These are phyloP conservation scores for Senna siamea DNA, from an alignment of 306 rosid genomes.

Conservation along the genomic window DNA sequence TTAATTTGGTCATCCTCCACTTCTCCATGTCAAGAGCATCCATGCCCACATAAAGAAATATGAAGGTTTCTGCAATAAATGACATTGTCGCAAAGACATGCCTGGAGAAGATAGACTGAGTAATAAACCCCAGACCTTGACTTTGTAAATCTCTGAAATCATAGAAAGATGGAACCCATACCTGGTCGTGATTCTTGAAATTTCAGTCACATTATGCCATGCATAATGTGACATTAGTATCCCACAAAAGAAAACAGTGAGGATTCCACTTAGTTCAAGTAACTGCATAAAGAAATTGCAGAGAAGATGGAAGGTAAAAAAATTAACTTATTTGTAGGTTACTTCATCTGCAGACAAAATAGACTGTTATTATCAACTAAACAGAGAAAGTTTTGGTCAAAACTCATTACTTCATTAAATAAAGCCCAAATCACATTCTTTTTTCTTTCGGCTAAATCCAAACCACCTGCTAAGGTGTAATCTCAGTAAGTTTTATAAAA, in stretches of 20 bases:
- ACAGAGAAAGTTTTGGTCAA: not conserved
- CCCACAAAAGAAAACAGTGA: constrained; percentile 95
- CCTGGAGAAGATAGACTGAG: constrained; percentile 48
- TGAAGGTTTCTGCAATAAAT: constrained; percentile 86
- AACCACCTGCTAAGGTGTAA: not conserved
- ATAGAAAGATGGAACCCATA: constrained; percentile 31
- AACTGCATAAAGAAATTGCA: constrained; percentile 53
- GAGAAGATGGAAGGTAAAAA: constrained; percentile 6
- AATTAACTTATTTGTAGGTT: not conserved
- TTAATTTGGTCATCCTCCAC: constrained; percentile 79
- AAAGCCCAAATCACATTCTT: no score
- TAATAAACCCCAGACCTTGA: constrained; percentile 31
- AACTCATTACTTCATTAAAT: no score
- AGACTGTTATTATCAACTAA: not conserved
- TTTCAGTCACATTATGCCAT: constrained; percentile 77
- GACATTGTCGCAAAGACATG: constrained; percentile 87
- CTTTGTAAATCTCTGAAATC: constrained; percentile 22
- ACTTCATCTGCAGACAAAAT: constrained; percentile 12
- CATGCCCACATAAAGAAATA: constrained; percentile 92
- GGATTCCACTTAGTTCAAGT: constrained; percentile 84
- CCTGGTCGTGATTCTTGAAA: constrained; percentile 84
- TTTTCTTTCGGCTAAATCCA: not conserved
- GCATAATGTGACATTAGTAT: constrained; percentile 91
- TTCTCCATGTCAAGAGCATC: constrained; percentile 91
- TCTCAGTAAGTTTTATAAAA: not conserved